Evolutionary conservation across 495 filamentous ascomycete genomes (phyloP).

Genomic region (Darksidea phi): DNA sequence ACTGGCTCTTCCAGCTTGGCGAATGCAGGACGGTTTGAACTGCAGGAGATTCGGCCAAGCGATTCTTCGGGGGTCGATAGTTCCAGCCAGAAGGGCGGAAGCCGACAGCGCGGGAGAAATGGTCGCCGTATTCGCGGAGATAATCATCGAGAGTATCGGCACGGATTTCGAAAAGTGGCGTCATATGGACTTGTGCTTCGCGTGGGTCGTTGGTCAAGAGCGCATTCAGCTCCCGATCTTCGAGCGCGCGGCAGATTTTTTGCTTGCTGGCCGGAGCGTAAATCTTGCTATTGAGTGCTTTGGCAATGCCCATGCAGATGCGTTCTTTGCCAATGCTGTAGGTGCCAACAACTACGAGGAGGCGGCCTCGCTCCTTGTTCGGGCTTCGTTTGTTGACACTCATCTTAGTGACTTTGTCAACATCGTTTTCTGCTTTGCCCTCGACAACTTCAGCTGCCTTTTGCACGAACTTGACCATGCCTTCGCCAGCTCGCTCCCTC

Average conservation of each 20-base stretch:
- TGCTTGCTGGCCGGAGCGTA: conserved; percentile 81
- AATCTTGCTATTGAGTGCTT: conserved; percentile 84
- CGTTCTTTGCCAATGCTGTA: conserved; percentile 98
- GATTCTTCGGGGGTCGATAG: conserved; percentile 68
- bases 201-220: conserved; percentile 75
- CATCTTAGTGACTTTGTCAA: conserved; percentile 39
- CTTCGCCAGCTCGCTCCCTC: conserved; percentile 49
- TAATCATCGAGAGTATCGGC: conserved; percentile 87
- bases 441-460: conserved; percentile 40
- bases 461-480: conserved; percentile 64
- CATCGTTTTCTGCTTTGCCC: conserved; percentile 38
- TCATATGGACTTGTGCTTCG: conserved; percentile 96
- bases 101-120: conserved; percentile 83
- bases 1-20: conserved; percentile 69
- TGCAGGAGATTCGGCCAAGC: conserved; percentile 62
- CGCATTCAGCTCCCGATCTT: conserved; percentile 75
- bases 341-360: conserved; percentile 91
- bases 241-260: conserved; percentile 77
- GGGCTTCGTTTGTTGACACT: conserved; percentile 25
- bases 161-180: conserved; percentile 85
- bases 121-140: conserved; percentile 68
- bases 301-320: conserved; percentile 87
- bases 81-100: conserved; percentile 92
- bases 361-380: conserved; percentile 53
- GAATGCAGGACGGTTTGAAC: conserved; percentile 70